Evolutionary conservation across 306 rosid genomes (phyloP).

Genomic region (Mimosa pudica): DNA sequence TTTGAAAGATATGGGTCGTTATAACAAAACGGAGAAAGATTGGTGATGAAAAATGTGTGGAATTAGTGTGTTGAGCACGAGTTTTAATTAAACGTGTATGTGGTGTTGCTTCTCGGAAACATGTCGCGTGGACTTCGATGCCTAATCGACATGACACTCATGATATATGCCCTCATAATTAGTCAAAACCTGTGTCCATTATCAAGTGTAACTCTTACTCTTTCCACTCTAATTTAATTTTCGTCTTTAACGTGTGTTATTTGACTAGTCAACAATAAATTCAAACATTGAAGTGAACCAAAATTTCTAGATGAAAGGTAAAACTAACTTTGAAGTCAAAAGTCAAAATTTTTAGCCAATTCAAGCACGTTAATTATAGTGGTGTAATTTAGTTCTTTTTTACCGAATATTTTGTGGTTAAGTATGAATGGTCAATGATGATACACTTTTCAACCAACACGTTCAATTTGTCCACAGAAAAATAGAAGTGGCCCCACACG

Average conservation of each 20-base stretch:
- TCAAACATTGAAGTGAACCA: too few relatives aligned
- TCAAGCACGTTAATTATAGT: too few relatives aligned
- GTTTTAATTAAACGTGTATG: background rate
- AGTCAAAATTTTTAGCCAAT: too few relatives aligned
- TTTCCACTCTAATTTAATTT: background rate
- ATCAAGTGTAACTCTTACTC: background rate
- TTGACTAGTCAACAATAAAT: background rate
- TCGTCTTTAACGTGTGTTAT: background rate
- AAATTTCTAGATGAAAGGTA: too few relatives aligned
- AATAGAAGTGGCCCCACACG: too few relatives aligned
- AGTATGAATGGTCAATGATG: too few relatives aligned
- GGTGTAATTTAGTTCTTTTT: too few relatives aligned
- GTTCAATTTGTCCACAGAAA: too few relatives aligned
- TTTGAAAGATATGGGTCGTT: background rate
- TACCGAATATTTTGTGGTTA: too few relatives aligned
- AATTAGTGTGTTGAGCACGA: background rate
- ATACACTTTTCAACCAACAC: too few relatives aligned
- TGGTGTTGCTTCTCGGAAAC: background rate
- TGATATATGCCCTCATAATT: background rate
- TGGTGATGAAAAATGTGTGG: background rate
- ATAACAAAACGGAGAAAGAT: background rate
- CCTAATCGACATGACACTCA: background rate
- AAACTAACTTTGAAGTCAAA: too few relatives aligned
- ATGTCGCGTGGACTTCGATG: background rate
- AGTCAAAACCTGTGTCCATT: background rate